A percentile compares a stretch with the other conserved stretches of the same genome.
Evolutionary conservation across 2,329 filamentous ascomycete genomes (phyloP).

Genomic region (Aphanoascus verrucosus): DNA sequence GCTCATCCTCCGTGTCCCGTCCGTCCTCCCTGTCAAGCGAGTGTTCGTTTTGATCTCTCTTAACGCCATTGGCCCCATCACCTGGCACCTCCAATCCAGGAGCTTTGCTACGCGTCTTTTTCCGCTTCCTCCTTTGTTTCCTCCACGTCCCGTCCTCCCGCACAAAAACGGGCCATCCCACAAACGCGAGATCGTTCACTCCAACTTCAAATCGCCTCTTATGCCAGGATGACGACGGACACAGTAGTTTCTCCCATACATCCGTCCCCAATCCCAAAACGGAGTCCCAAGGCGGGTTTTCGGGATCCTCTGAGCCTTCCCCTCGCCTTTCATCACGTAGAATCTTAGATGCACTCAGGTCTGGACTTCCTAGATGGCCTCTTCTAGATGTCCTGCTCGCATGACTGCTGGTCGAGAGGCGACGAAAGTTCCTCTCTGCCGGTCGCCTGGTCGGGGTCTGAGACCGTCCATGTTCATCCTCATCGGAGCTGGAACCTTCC

Average conservation of each 20-base stretch:
- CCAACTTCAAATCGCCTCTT: conserved; percentile 74
- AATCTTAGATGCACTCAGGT: not conserved
- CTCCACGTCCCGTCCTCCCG: conserved; percentile 67
- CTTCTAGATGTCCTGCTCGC: not conserved
- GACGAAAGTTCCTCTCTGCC: not conserved
- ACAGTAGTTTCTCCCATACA: conserved; percentile 69
- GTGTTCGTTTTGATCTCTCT: not conserved
- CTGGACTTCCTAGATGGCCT: not conserved
- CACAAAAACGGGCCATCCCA: conserved; percentile 76
- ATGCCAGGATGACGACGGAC: conserved; percentile 63
- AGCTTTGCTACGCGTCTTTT: conserved; percentile 23
- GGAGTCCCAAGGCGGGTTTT: conserved; percentile 42
- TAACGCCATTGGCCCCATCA: not conserved
- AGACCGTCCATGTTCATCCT: conserved; percentile 23
- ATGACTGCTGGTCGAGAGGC: conserved; percentile 5
- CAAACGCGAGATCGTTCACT: conserved; percentile 66
- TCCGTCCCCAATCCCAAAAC: conserved; percentile 64
- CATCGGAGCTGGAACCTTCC: conserved; percentile 30
- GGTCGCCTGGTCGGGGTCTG: not conserved
- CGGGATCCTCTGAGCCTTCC: conserved; percentile 16
- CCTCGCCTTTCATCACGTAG: not conserved
- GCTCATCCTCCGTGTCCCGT: not conserved
- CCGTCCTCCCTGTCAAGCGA: not conserved
- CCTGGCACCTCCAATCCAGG: conserved; percentile 7
- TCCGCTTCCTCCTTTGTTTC: conserved; percentile 39